These are phyloP conservation scores for Cyberlindnera veronae DNA, from an alignment of 805 yeast species.

Conservation along the genomic window DNA sequence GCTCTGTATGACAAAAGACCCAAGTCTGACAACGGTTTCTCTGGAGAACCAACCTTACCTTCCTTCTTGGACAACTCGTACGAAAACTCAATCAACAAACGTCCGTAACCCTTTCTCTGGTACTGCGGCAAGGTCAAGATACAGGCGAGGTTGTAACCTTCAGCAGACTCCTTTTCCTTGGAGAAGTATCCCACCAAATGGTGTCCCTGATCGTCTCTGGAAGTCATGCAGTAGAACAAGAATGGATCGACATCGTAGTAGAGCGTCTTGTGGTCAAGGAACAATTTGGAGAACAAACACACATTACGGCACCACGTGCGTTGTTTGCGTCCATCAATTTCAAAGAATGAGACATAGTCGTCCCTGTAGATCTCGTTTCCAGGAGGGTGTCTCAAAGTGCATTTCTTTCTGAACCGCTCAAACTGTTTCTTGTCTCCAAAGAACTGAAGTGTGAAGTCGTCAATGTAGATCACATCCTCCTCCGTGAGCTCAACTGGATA, in stretches of 20 bases:
- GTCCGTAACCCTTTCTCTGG: conserved; percentile 93
- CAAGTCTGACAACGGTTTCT: conserved; percentile 92
- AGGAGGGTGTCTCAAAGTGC: conserved; percentile 93
- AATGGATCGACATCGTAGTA: conserved; percentile 99
- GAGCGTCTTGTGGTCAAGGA: conserved; percentile 91
- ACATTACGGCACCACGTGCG: conserved; percentile 96
- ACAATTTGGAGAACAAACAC: conserved; percentile 84
- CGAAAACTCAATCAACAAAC: conserved; percentile 86
- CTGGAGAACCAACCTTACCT: conserved; percentile 92
- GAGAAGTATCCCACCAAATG: conserved; percentile 96
- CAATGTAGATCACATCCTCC: conserved; percentile 83
- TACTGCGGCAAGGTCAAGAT: conserved; percentile 93
- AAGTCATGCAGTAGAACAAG: conserved; percentile 92
- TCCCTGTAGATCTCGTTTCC: conserved; percentile 97
- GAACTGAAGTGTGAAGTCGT: conserved; percentile 86
- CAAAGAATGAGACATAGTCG: conserved; percentile 89
- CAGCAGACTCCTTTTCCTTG: conserved; percentile 95
- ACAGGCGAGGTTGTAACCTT: conserved; percentile 94
- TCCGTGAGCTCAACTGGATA: conserved; percentile 94
- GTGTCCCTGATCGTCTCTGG: conserved; percentile 85
- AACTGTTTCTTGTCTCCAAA: conserved; percentile 89
- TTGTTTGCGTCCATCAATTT: conserved; percentile 94
- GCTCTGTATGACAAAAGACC: conserved; percentile 93
- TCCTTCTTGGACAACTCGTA: conserved; percentile 88
- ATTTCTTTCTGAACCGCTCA: conserved; percentile 84